Base-by-base conservation (phyloP, 2,329 filamentous ascomycete species). In the Herpotrichia juniperi region DNA sequence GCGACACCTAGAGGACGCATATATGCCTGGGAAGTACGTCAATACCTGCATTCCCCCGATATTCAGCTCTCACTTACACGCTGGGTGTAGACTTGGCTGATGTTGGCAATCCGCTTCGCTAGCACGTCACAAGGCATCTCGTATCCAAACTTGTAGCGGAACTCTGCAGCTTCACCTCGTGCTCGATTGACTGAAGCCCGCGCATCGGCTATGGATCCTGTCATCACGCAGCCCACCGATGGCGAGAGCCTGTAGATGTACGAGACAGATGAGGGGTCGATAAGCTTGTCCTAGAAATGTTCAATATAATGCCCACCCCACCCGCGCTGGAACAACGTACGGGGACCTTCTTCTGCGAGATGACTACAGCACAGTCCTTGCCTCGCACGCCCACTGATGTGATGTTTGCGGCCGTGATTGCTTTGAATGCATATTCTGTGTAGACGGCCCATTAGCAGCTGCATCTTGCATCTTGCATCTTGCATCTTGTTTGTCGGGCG, bases 381-480 rank as follows among this genome's bases (percentile, higher is more conserved):
- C 94, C 94, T 73, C 92, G 86, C 64, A 99, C 87, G 67, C 94
- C 94, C 76, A 99, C 86, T 56, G 94, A 94, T 83, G 96, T 99
- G 81, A 99, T 97, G 79, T 97, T 97, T 66, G 94, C 94, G 56
- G 94, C 93, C 66, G 94, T 99, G 79, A 99, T 99, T 53, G 94
- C 94, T 83, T 99, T 99, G 87, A 99, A 99, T 68, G 94, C 94
- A 93, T 99, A 99, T 84, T 99, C 94, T 97, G 74, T 66, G 31
- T 42, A 16, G 22, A 24, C n/a, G 5, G 21, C 21, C 21, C 17
- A 22, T 42, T 22, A 42, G 39, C 24, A 40, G 3, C 21, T 42
- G 9, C 8, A 22, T 42, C 6, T n/a, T 17, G 34, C 21, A 19
- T 37, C 26, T 12, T 28, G 26, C 26, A 7, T 12, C 26, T 28